These are phyloP conservation scores for Pholiota molesta DNA, from an alignment of 768 basidiomycete species.

Conservation along the genomic window DNA sequence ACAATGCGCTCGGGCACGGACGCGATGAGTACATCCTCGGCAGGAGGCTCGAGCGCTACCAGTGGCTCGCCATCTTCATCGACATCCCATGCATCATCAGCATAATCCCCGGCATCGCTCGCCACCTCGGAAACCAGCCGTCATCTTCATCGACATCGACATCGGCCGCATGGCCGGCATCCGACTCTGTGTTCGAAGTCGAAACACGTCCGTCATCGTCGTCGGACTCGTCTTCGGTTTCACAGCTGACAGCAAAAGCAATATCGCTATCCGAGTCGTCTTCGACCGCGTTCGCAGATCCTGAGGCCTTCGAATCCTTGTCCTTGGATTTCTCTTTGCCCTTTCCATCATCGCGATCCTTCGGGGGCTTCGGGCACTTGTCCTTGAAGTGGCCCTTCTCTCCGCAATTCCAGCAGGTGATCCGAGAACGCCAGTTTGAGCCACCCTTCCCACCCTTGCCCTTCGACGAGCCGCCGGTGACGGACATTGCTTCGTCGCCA, in stretches of 20 bases:
- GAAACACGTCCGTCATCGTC: too few species aligned
- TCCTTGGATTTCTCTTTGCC: slow-evolving; percentile 21
- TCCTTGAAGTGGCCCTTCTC: slow-evolving; percentile 3
- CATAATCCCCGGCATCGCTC: too few species aligned
- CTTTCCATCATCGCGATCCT: neutral
- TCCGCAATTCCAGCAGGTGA: slow-evolving; percentile 32
- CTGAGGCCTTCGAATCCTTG: neutral
- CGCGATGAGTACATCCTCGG: too few species aligned
- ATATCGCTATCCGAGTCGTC: slow-evolving; percentile 11
- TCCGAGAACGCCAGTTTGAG: slow-evolving; percentile 7
- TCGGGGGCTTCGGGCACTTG: slow-evolving; percentile 23
- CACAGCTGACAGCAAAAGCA: too few species aligned
- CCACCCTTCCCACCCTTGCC: slow-evolving; percentile 4
- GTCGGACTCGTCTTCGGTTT: too few species aligned
- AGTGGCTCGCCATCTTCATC: too few species aligned
- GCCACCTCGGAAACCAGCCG: too few species aligned
- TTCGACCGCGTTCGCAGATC: slow-evolving; percentile 5
- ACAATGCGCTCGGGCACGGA: neutral
- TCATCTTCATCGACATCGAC: too few species aligned
- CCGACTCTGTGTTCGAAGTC: too few species aligned
- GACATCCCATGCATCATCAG: too few species aligned
- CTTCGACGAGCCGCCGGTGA: neutral
- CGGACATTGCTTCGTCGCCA: slow-evolving; percentile 23
- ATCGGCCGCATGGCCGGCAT: too few species aligned
- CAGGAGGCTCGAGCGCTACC: too few species aligned